Base-by-base conservation (phyloP, 139 green algal genomes). In the Closterium sp. region DNA sequence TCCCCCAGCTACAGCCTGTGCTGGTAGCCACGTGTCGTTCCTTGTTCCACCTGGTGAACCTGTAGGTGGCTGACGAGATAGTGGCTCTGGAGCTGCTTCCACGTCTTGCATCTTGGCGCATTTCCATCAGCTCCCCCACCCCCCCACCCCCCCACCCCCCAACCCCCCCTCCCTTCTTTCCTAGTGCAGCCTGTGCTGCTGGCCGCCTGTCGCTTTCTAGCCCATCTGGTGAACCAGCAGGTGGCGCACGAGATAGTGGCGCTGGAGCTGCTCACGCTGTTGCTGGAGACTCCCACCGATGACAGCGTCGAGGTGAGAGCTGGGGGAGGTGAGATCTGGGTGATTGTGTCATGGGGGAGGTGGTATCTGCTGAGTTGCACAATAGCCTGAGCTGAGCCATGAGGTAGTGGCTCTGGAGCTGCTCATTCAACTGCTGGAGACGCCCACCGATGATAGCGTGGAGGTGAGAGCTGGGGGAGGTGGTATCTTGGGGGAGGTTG, bases 1-100 rank as follows among this genome's bases (percentile, higher is more conserved):
- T n/a, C n/a, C n/a, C n/a, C n/a, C n/a, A n/a, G n/a, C n/a, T 83
- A 16, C 64, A 99, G 95, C 94, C 96, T 0, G 95, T 98, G 84
- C 97, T 95, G 90, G 90, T 96, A 2, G 97, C 97, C 0, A 95
- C 95, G n/a, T 94, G 95, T 64, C 97, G 95, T 90, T 98, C 99
- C 94, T 94, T 99, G 23, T 97, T 96, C 0, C 97, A 99, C 89
- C 95, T 99, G 35, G 95, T 97, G 91, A 99, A 99, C 94, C 98
- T 99, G 95, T 93, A 96, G 69, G 94, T 98, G 31, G 94, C 89
- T 6, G 95, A 98, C 95, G 97, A 98, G 95, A 88, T 98, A 76
- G 89, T 99, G 76, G 96, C 96, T 0, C 95, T 99, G 38, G n/a
- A n/a, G n/a, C n/a, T n/a, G n/a, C n/a, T n/a, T n/a, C n/a, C n/a